phyloP scores from a whole-genome alignment of 2,329 filamentous ascomycete species.

The Ceratocystis cubensis region DNA sequence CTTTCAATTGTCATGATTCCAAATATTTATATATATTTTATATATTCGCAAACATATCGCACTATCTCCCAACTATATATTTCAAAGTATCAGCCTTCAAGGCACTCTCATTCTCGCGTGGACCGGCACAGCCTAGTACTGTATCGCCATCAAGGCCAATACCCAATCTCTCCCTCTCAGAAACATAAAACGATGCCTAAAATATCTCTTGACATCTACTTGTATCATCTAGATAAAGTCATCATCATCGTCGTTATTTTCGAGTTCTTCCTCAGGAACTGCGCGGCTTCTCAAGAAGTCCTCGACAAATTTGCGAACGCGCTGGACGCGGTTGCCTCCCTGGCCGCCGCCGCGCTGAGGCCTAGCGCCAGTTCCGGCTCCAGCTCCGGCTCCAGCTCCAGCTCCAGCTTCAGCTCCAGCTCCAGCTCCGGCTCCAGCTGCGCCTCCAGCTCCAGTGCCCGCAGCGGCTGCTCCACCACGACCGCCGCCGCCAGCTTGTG shows the following conservation, averaged over 20 bases:
- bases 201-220: background rate
- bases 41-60: background rate
- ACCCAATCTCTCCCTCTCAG: background rate
- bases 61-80: background rate
- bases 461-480: no score
- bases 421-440: no score
- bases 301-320: slow-evolving; percentile 16
- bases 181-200: background rate
- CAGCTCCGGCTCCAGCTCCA: no score
- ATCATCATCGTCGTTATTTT: slow-evolving; percentile 17
- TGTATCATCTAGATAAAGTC: background rate
- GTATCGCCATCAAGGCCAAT: background rate
- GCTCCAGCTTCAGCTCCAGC: no score
- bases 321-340: slow-evolving; percentile 14
- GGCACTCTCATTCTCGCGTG: background rate
- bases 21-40: background rate
- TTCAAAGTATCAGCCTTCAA: background rate
- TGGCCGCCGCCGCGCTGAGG: background rate
- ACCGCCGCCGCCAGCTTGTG: no score
- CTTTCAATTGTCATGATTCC: background rate
- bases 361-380: background rate
- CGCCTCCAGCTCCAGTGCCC: no score
- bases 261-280: slow-evolving; percentile 13
- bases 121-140: background rate
- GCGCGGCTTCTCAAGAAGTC: slow-evolving; percentile 15